phyloP scores from a whole-genome alignment of 1,139 yeast genomes.

The Diutina catenulata region DNA sequence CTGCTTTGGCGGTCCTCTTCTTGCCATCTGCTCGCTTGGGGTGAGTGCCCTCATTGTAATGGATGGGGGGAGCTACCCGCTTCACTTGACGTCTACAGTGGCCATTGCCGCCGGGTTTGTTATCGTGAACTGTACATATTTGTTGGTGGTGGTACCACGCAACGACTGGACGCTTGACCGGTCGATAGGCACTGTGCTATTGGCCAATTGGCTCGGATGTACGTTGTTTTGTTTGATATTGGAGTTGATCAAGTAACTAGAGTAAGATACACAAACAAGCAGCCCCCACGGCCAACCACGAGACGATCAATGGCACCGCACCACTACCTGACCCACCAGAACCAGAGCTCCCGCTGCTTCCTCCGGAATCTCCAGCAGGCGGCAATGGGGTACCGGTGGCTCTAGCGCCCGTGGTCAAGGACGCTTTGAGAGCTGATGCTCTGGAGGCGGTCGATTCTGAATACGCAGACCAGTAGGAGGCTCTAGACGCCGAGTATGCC shows the following conservation, averaged over 20 bases:
- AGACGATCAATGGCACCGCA: background rate
- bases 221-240: background rate
- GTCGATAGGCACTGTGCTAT: background rate
- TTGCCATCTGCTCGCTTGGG: constrained; percentile 10
- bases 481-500: no score
- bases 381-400: background rate
- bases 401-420: no score
- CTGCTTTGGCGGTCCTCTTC: constrained; percentile 85
- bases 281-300: background rate
- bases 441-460: no score
- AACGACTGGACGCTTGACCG: background rate
- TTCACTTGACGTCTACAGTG: background rate
- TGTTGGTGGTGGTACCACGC: background rate
- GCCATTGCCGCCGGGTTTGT: background rate
- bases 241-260: background rate
- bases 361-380: background rate
- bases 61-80: background rate
- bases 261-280: background rate
- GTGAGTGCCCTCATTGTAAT: background rate
- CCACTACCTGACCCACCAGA: background rate
- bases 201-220: background rate
- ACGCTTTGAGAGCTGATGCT: no score
- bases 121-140: background rate
- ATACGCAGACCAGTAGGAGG: no score
- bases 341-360: background rate